A percentile compares a stretch with the other conserved stretches of the same genome.
phyloP scores from a whole-genome alignment of 2,329 filamentous ascomycete genomes.

The Colletotrichum sublineola region DNA sequence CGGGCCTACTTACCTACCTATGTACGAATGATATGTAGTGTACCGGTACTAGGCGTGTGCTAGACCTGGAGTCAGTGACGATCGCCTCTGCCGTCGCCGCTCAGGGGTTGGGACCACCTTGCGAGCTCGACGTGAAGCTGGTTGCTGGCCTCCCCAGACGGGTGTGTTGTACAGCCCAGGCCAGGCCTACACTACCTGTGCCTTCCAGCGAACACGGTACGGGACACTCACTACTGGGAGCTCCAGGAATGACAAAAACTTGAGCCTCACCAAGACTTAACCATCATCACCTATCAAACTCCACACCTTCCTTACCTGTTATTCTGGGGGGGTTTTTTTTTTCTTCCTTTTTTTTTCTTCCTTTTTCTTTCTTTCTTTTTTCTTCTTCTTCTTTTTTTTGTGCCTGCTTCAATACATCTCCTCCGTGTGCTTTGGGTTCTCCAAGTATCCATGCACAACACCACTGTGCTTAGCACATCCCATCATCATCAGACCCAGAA shows the following conservation, averaged over 20 bases:
- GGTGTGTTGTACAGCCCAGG: neutral
- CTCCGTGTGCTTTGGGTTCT: neutral
- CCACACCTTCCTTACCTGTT: neutral
- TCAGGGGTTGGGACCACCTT: conserved; percentile 37
- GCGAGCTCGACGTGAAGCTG: conserved; percentile 24
- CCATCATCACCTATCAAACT: neutral
- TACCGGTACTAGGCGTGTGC: neutral
- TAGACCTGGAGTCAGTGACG: conserved; percentile 33
- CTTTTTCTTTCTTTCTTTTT: neutral
- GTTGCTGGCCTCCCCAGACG: neutral
- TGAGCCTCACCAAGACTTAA: conserved; percentile 1
- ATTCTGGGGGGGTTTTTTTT: neutral
- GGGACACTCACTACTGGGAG: neutral
- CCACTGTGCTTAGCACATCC: neutral
- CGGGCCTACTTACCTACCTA: conserved; percentile 10
- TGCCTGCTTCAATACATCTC: no score
- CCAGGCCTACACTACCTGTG: neutral
- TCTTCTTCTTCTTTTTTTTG: neutral
- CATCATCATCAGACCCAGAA: neutral
- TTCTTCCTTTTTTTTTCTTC: neutral
- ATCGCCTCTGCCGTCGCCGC: conserved; percentile 34
- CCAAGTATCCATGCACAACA: neutral
- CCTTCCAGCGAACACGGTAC: neutral
- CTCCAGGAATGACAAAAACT: neutral
- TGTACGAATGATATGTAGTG: neutral